Conservation (phyloP, 345 rosid species). For the Salix caprea region DNA sequence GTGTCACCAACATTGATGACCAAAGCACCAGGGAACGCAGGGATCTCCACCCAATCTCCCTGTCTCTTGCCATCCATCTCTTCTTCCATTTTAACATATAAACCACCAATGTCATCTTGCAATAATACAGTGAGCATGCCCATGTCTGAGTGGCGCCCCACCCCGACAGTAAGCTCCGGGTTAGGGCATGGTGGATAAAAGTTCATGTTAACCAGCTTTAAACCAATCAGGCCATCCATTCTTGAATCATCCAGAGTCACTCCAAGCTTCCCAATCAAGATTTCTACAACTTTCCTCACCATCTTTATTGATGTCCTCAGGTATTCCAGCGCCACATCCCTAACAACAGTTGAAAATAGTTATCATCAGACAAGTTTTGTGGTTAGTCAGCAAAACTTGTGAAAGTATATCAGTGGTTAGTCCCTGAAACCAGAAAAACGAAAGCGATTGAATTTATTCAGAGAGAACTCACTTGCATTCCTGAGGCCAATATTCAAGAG, state of each 20-base stretch:
- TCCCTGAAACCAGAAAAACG: no score
- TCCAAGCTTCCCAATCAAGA: slow-evolving; percentile 41
- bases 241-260: slow-evolving; percentile 32
- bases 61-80: slow-evolving; percentile 5
- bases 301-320: slow-evolving; percentile 36
- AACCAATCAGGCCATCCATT: slow-evolving; percentile 36
- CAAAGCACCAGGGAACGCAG: slow-evolving; percentile 18
- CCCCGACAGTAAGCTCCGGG: slow-evolving; percentile 56
- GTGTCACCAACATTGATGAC: slow-evolving; percentile 24
- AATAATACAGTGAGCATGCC: slow-evolving; percentile 49
- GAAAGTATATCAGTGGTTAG: no score
- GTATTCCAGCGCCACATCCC: slow-evolving; percentile 48
- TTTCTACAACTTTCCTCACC: slow-evolving; percentile 36
- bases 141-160: slow-evolving; percentile 63
- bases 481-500: slow-evolving; percentile 48
- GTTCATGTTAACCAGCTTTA: slow-evolving; percentile 53
- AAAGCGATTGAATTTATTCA: no score
- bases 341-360: neutral
- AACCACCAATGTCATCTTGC: slow-evolving; percentile 64
- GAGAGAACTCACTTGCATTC: slow-evolving; percentile 36
- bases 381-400: no score
- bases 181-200: slow-evolving; percentile 58
- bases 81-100: slow-evolving; percentile 44
- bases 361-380: neutral
- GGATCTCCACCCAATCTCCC: slow-evolving; percentile 28